Percentiles rank a stretch among this genome's conserved stretches.
Conservation (phyloP, 1,284 basidiomycete species). For the Thelephora terrestris region DNA sequence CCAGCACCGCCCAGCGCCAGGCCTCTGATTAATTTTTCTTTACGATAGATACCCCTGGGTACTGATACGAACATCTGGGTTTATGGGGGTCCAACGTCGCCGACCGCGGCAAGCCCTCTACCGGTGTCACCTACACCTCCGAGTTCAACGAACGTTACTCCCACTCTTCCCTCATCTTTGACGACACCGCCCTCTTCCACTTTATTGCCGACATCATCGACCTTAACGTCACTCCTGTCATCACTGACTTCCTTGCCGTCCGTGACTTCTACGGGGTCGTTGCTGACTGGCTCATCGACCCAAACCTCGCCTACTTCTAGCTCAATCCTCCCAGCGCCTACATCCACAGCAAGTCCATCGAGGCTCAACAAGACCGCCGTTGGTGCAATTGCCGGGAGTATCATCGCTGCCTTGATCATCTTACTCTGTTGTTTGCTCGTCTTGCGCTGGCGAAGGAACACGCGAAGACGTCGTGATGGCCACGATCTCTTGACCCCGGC, state of each 20-base stretch:
- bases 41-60: slow-evolving; percentile 53
- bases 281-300: slow-evolving; percentile 15
- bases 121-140: slow-evolving; percentile 17
- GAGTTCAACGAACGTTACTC: slow-evolving; percentile 14
- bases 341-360: slow-evolving; percentile 15
- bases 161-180: slow-evolving; percentile 10
- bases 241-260: slow-evolving; percentile 8
- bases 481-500: slow-evolving; percentile 7
- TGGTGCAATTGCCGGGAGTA: slow-evolving; percentile 26
- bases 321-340: slow-evolving; percentile 38
- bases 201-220: slow-evolving; percentile 7
- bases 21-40: slow-evolving; percentile 11
- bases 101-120: slow-evolving; percentile 25
- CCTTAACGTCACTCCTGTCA: slow-evolving; percentile 2
- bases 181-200: slow-evolving; percentile 19
- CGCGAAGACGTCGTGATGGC: slow-evolving; percentile 24
- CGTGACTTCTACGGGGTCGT: slow-evolving; percentile 9
- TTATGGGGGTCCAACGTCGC: slow-evolving; percentile 52
- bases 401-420: slow-evolving; percentile 31
- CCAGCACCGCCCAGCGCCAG: background rate
- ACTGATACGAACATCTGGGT: slow-evolving; percentile 42
- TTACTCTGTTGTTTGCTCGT: slow-evolving; percentile 36
- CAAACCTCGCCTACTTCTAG: slow-evolving; percentile 17
- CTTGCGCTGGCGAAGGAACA: slow-evolving; percentile 39
- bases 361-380: slow-evolving; percentile 16